Base-by-base conservation (phyloP, 768 basidiomycete species). In the Leucosporidium yakuticum region DNA sequence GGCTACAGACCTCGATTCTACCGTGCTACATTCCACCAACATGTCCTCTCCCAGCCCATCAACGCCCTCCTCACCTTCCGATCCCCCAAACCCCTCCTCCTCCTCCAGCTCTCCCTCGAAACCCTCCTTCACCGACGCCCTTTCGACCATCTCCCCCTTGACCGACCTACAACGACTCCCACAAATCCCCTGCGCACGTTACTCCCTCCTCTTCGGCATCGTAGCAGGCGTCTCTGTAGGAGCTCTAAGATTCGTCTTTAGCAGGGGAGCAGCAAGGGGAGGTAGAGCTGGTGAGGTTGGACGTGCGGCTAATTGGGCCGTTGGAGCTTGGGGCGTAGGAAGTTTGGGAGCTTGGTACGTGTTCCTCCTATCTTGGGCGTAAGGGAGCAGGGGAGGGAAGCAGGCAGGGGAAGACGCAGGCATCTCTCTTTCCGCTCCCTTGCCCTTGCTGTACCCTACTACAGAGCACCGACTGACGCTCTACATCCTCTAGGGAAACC, bases 151-250 rank as follows among this genome's bases (percentile, higher is more conserved):
- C 71, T 49, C 51, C 20, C 71, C 71, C 11, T n/a, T 73, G n/a
- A 25, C 44, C 2, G 71, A 73, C 66, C 65, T 73, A 21, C 60
- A 67, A 23, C 53, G 59, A 21, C 69, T 73, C n/a, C 71, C 71
- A 7, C 25, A 50, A 12, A 63, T 73, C 57, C 71, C 71, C 29
- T 73, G 71, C 64, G 63, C 71, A 4, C 55, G 71, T n/a, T 25
- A 53, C 31, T 64, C 71, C 15, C 65, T 73, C 50, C 34, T 73
- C 17, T 69, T 68, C 50, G 71, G 71, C 20, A 73, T 73, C 68
- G 62, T 68, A 55, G 68, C 71, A 2, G 71, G 71, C 56, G 60
- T 55, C 5, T 49, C 63, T 19, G 58, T 73, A 39, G 71, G 71
- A n/a, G 58, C 48, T 0, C 32, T 73, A 21, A 63, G 71, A 1